Conservation (phyloP, 345 rosid genomes). For the Aquilaria sinensis region DNA sequence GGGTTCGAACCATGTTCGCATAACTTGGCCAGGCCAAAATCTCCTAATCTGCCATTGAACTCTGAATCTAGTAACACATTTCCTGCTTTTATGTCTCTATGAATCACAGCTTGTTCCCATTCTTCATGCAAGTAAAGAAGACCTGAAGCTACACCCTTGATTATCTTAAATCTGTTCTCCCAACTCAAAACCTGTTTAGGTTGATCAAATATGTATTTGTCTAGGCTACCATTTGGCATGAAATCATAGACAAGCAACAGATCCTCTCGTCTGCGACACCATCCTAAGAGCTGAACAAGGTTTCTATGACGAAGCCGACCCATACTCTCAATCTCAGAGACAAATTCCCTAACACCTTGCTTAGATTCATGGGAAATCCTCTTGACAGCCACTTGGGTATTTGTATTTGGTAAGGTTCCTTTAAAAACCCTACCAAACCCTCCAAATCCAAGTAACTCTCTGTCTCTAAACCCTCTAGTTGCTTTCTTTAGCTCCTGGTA, state of each 20-base stretch:
- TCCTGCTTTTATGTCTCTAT: slow-evolving; percentile 85
- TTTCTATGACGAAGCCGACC: slow-evolving; percentile 90
- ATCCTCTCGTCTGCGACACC: slow-evolving; percentile 62
- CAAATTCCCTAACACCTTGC: slow-evolving; percentile 75
- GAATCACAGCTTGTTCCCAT: slow-evolving; percentile 90
- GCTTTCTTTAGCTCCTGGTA: slow-evolving; percentile 76
- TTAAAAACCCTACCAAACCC: slow-evolving; percentile 86
- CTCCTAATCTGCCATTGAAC: slow-evolving; percentile 73
- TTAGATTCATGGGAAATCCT: slow-evolving; percentile 69
- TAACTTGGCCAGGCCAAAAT: slow-evolving; percentile 86
- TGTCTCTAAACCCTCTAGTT: slow-evolving; percentile 68
- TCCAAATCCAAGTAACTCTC: slow-evolving; percentile 77
- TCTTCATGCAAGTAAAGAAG: slow-evolving; percentile 87
- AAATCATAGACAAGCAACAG: slow-evolving; percentile 74
- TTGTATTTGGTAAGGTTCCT: slow-evolving; percentile 51
- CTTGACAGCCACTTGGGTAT: slow-evolving; percentile 67
- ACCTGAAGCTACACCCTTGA: slow-evolving; percentile 79
- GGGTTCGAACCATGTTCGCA: slow-evolving; percentile 74
- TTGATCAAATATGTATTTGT: slow-evolving; percentile 64
- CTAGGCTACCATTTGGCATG: slow-evolving; percentile 93
- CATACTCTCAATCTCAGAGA: slow-evolving; percentile 75
- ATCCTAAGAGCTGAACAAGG: slow-evolving; percentile 78
- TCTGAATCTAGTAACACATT: slow-evolving; percentile 77
- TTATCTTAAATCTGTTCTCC: slow-evolving; percentile 71
- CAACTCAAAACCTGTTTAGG: slow-evolving; percentile 54